A percentile compares a stretch with the other conserved stretches of the same genome.
Evolutionary conservation across 2,329 filamentous ascomycete genomes (phyloP).

Genomic region (Phyllosticta citriasiana): DNA sequence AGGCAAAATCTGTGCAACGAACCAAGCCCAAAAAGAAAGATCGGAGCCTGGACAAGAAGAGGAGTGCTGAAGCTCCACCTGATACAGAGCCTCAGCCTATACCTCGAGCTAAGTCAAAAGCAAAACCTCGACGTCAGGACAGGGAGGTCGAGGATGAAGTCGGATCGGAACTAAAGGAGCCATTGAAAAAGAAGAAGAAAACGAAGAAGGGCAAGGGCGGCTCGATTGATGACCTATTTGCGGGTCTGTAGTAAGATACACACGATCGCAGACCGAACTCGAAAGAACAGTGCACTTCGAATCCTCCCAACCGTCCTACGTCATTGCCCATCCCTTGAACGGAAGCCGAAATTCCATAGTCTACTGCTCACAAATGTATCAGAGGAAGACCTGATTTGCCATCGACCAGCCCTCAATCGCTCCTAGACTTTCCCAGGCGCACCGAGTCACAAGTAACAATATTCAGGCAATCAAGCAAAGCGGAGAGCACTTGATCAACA

Average conservation of each 20-base stretch:
- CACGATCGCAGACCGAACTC: too few species aligned
- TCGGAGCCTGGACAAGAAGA: neutral
- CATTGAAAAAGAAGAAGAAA: conserved; percentile 8
- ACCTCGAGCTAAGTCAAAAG: neutral
- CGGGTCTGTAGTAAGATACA: conserved; percentile 1
- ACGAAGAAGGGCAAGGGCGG: conserved; percentile 2
- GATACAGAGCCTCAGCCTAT: neutral
- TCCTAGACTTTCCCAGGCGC: too few species aligned
- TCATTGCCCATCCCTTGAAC: too few species aligned
- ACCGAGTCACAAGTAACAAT: too few species aligned
- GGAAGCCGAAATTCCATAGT: too few species aligned
- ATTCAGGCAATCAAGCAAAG: too few species aligned
- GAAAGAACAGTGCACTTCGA: too few species aligned
- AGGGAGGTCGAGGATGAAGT: neutral
- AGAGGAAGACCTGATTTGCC: too few species aligned
- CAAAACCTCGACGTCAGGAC: neutral
- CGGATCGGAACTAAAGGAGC: neutral
- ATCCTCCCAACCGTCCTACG: too few species aligned
- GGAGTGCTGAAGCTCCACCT: neutral
- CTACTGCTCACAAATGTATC: too few species aligned
- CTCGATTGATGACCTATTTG: conserved; percentile 8
- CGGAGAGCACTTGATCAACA: too few species aligned
- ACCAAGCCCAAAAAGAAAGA: neutral
- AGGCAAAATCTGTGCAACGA: neutral
- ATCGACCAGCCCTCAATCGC: too few species aligned